Conservation (phyloP, 441 rosid species). For the Populus trichocarpa region DNA sequence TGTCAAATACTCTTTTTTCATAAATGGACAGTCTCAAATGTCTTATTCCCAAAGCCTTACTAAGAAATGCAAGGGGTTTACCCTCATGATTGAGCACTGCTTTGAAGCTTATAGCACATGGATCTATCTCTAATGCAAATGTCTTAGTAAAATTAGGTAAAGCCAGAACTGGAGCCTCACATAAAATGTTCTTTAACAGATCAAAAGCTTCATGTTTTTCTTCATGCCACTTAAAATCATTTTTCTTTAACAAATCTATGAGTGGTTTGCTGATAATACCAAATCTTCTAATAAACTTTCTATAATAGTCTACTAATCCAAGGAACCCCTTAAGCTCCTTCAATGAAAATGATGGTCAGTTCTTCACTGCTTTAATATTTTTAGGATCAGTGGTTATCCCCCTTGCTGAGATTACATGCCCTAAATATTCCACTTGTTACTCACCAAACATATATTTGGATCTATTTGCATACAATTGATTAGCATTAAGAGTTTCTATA, state of each 20-base stretch:
- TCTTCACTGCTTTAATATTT: no score
- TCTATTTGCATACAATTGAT: no score
- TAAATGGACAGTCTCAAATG: neutral
- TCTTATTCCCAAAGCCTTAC: neutral
- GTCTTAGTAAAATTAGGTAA: neutral
- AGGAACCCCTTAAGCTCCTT: no score
- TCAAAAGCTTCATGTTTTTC: neutral
- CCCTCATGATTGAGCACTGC: neutral
- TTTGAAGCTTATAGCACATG: neutral
- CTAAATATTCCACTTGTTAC: no score
- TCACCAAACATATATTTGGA: no score
- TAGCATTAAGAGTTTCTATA: no score
- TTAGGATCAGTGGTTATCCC: no score
- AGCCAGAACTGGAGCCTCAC: neutral
- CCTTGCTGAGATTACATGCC: no score
- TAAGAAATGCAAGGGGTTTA: neutral
- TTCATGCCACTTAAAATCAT: neutral
- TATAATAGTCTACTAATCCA: no score
- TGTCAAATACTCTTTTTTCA: neutral
- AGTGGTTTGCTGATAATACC: no score
- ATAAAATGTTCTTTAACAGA: neutral
- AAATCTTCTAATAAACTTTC: no score
- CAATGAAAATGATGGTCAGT: no score
- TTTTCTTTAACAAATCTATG: neutral
- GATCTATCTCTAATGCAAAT: neutral